Base-by-base conservation (phyloP, 352 stramenopile species). In the Pythium utonaiense region DNA sequence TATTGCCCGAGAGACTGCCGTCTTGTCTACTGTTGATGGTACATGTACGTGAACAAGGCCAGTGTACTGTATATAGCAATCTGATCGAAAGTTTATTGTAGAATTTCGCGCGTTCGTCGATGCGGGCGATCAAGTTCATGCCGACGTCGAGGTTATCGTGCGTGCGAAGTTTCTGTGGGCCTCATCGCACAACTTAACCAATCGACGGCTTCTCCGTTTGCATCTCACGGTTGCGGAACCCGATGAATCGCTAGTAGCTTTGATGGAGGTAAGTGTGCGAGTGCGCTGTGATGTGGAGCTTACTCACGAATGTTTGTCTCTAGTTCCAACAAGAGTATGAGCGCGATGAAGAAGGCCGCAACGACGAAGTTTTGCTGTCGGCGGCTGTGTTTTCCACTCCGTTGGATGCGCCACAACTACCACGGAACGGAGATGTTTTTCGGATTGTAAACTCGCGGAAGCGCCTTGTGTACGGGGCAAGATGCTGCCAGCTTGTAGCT, bases 221-320 rank as follows among this genome's bases (percentile, higher is more conserved):
- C 60, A 66, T 19, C 2, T 66, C 1, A 66, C 42, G 1, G 60
- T 61, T 28, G 27, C 60, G 0, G 41, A 56, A 3, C 60, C 60
- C 10, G 52, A 25, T 0, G 52, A 66, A 25, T 34, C 60, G 1
- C 13, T 61, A 8, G 60, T 57, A 0, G 60, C 60, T 17, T 52
- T 66, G 9, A 12, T 33, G 2, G 51, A 66, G 33, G 60, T 66
- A 52, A 16, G 21, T 44, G n/a, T n/a, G n/a, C n/a, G n/a, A n/a
- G n/a, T n/a, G n/a, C n/a, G n/a, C n/a, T n/a, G n/a, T n/a, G n/a
- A n/a, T n/a, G n/a, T n/a, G n/a, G n/a, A n/a, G n/a, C n/a, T n/a
- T n/a, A n/a, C n/a, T n/a, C n/a, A n/a, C n/a, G n/a, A n/a, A n/a
- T n/a, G n/a, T n/a, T n/a, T n/a, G n/a, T n/a, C n/a, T 33, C 9